These are phyloP conservation scores for Microbotryum saponariae DNA, from an alignment of 1,284 basidiomycete species.

Conservation along the genomic window DNA sequence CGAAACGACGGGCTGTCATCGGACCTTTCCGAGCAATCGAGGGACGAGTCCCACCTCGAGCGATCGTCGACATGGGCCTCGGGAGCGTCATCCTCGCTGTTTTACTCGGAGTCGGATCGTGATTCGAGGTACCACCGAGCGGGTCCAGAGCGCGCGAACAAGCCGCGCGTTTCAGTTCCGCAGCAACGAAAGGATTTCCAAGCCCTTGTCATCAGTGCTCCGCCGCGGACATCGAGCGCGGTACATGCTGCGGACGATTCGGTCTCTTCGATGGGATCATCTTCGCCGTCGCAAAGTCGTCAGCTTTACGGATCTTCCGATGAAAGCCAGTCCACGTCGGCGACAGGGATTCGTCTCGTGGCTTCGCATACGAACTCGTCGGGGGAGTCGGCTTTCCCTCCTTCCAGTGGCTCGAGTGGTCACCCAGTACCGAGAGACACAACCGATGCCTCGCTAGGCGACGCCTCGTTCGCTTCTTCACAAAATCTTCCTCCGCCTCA, in stretches of 20 bases:
- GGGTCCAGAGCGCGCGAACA: conserved; percentile 10
- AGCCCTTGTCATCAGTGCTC: conserved; percentile 16
- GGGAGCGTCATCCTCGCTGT: conserved; percentile 30
- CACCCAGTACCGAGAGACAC: too few relatives aligned
- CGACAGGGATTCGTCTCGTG: not conserved
- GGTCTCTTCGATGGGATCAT: conserved; percentile 12
- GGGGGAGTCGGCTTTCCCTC: too few relatives aligned
- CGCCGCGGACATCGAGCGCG: not conserved
- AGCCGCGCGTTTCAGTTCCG: conserved; percentile 22
- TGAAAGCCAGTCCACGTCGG: conserved; percentile 1
- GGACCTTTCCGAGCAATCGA: conserved; percentile 4
- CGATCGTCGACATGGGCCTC: conserved; percentile 31
- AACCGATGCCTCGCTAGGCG: too few relatives aligned
- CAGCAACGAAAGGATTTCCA: conserved; percentile 31
- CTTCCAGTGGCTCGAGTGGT: too few relatives aligned
- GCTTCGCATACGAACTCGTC: not conserved
- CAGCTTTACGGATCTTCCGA: not conserved
- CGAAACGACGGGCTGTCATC: not conserved
- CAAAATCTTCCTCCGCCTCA: not conserved
- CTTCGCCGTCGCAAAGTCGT: not conserved
- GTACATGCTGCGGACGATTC: conserved; percentile 6
- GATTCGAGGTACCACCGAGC: conserved; percentile 12
- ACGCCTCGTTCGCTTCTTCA: not conserved
- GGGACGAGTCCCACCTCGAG: conserved; percentile 1
- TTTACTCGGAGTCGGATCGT: conserved; percentile 32